Percentiles rank a stretch among this genome's conserved stretches.
Conservation (phyloP, 2,329 filamentous ascomycete species). For the Claviceps maximensis region DNA sequence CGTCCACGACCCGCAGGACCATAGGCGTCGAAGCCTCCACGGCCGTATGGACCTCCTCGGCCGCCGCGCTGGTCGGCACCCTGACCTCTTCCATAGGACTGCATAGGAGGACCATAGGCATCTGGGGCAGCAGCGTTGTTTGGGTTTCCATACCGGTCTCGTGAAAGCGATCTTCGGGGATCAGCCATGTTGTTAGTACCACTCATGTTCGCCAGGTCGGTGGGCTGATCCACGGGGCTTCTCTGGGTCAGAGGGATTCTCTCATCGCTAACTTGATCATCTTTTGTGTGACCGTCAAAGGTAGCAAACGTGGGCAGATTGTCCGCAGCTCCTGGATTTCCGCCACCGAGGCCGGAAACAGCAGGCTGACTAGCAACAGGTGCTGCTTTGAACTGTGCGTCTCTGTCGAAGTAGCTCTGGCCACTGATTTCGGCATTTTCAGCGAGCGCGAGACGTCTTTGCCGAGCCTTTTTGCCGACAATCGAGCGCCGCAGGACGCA, state of each 20-base stretch:
- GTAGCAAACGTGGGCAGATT: constrained; percentile 44
- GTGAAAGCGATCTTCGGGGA: constrained; percentile 28
- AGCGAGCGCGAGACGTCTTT: constrained; percentile 79
- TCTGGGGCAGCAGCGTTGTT: constrained; percentile 29
- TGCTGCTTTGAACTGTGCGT: constrained; percentile 39
- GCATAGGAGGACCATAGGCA: constrained; percentile 28
- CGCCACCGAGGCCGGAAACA: constrained; percentile 42
- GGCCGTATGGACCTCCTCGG: constrained; percentile 33
- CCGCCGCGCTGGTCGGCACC: constrained; percentile 31
- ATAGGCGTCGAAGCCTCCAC: constrained; percentile 37
- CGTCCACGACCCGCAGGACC: constrained; percentile 27
- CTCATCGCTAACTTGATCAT: constrained; percentile 53
- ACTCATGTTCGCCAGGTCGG: constrained; percentile 24
- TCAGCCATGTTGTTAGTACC: constrained; percentile 21
- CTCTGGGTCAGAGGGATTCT: constrained; percentile 55
- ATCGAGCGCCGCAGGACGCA: constrained; percentile 91
- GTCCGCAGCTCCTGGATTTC: constrained; percentile 34
- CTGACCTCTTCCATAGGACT: constrained; percentile 39
- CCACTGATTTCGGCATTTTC: constrained; percentile 97
- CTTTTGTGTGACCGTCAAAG: constrained; percentile 54
- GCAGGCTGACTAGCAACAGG: constrained; percentile 40
- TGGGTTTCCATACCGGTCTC: constrained; percentile 54
- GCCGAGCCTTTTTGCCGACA: constrained; percentile 82
- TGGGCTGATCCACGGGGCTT: constrained; percentile 42
- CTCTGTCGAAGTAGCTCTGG: constrained; percentile 73